Conservation (phyloP, 805 yeast species). For the Yamadazyma scolyti region DNA sequence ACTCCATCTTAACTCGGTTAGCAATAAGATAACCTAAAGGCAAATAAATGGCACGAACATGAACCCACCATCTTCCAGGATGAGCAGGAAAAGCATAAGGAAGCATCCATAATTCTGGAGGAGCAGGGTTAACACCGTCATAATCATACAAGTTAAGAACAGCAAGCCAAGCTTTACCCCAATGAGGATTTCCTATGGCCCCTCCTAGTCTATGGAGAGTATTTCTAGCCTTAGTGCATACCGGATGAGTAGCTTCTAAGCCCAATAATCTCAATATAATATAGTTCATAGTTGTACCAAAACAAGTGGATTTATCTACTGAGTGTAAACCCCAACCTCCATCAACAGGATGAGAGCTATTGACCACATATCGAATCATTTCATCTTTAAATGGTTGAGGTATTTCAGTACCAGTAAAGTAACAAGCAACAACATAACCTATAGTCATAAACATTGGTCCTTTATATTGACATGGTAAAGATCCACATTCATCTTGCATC, state of each 20-base stretch:
- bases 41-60: slow-evolving; percentile 85
- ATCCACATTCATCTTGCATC: slow-evolving; percentile 83
- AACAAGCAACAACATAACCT: slow-evolving; percentile 75
- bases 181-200: slow-evolving; percentile 86
- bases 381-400: slow-evolving; percentile 66
- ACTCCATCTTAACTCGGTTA: slow-evolving; percentile 48
- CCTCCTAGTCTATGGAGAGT: slow-evolving; percentile 79
- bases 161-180: slow-evolving; percentile 96
- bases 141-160: slow-evolving; percentile 78
- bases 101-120: slow-evolving; percentile 88
- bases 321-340: slow-evolving; percentile 99
- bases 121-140: slow-evolving; percentile 98
- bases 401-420: slow-evolving; percentile 65
- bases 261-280: slow-evolving; percentile 81
- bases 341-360: slow-evolving; percentile 92
- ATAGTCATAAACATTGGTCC: slow-evolving; percentile 98
- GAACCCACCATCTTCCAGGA: slow-evolving; percentile 99
- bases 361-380: slow-evolving; percentile 80
- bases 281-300: slow-evolving; percentile 89
- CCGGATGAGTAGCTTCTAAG: slow-evolving; percentile 67
- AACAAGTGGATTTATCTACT: slow-evolving; percentile 89
- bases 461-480: slow-evolving; percentile 87
- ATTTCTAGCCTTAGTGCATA: slow-evolving; percentile 67
- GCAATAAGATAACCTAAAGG: slow-evolving; percentile 81
- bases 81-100: slow-evolving; percentile 83